A percentile compares a stretch with the other conserved stretches of the same genome.
phyloP scores from a whole-genome alignment of 2,329 filamentous ascomycete species.

The Leptographium flavum region DNA sequence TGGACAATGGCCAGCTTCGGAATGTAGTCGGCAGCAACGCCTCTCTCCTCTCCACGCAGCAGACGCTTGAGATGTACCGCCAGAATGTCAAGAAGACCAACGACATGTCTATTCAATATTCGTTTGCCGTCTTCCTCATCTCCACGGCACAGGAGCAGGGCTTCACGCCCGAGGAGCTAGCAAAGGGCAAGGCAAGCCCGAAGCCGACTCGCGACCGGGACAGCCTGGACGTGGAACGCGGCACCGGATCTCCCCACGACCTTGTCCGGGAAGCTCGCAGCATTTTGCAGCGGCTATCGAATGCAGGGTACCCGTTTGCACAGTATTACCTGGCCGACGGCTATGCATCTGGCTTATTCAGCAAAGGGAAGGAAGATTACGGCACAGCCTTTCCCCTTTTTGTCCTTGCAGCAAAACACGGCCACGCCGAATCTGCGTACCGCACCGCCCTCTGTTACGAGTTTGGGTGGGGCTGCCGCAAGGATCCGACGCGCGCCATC shows the following conservation, averaged over 20 bases:
- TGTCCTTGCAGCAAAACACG: slow-evolving; percentile 86
- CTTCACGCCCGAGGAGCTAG: slow-evolving; percentile 33
- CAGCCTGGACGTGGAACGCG: slow-evolving; percentile 29
- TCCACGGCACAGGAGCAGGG: slow-evolving; percentile 73
- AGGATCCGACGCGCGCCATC: slow-evolving; percentile 79
- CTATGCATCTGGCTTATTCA: slow-evolving; percentile 87
- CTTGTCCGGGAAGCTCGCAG: slow-evolving; percentile 76
- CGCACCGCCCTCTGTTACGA: slow-evolving; percentile 91
- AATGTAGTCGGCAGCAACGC: slow-evolving; percentile 76
- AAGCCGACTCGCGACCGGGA: slow-evolving; percentile 32
- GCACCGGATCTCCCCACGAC: slow-evolving; percentile 43
- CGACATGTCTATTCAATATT: slow-evolving; percentile 80
- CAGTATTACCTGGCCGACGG: slow-evolving; percentile 97
- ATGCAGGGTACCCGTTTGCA: slow-evolving; percentile 85
- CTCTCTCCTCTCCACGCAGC: slow-evolving; percentile 76
- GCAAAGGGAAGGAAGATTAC: slow-evolving; percentile 84
- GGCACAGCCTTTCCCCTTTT: slow-evolving; percentile 88
- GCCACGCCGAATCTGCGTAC: slow-evolving; percentile 91
- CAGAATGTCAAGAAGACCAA: slow-evolving; percentile 96
- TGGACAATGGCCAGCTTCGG: slow-evolving; percentile 73
- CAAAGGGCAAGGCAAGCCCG: slow-evolving; percentile 29
- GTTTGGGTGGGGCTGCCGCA: slow-evolving; percentile 91
- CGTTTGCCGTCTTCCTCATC: slow-evolving; percentile 90
- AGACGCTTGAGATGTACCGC: slow-evolving; percentile 95
- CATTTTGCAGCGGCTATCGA: slow-evolving; percentile 75